Conservation (phyloP, 2,329 filamentous ascomycete genomes). For the Lecanicillium sp. region DNA sequence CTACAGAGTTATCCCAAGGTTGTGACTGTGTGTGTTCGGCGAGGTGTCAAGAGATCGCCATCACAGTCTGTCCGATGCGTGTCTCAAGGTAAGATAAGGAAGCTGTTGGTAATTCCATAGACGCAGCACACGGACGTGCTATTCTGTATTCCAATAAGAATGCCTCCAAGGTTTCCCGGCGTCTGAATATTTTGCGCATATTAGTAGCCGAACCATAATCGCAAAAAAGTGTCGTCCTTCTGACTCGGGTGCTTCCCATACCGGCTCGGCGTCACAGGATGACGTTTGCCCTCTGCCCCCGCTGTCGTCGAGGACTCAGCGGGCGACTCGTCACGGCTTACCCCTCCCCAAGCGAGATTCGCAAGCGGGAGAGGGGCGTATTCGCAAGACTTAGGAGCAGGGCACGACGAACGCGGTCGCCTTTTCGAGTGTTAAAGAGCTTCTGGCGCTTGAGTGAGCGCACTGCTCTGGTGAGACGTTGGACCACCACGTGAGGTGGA, state of each 20-base stretch:
- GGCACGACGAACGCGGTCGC: constrained; percentile 1
- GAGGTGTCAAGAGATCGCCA: not conserved
- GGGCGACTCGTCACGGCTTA: constrained; percentile 9
- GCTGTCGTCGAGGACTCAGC: not conserved
- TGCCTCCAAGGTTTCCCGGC: no score
- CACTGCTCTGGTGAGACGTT: constrained; percentile 6
- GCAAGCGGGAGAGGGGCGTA: constrained; percentile 13
- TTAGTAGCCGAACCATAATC: no score
- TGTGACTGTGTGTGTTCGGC: constrained; percentile 1
- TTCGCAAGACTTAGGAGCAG: not conserved
- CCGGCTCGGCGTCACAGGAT: no score
- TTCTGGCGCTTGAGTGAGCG: constrained; percentile 2
- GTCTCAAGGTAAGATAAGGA: not conserved
- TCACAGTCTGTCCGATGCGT: not conserved
- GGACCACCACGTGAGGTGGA: constrained; percentile 12
- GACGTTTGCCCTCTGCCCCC: no score
- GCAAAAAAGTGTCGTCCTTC: no score
- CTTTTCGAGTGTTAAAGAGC: constrained; percentile 8
- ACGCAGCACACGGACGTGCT: not conserved
- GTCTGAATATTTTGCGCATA: no score
- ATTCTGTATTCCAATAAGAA: no score
- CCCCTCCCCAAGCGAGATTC: constrained; percentile 22
- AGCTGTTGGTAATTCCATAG: not conserved
- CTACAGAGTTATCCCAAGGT: not conserved
- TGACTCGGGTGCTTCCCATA: no score